Conservation (phyloP, 495 filamentous ascomycete species). For the Penicillium lagena region DNA sequence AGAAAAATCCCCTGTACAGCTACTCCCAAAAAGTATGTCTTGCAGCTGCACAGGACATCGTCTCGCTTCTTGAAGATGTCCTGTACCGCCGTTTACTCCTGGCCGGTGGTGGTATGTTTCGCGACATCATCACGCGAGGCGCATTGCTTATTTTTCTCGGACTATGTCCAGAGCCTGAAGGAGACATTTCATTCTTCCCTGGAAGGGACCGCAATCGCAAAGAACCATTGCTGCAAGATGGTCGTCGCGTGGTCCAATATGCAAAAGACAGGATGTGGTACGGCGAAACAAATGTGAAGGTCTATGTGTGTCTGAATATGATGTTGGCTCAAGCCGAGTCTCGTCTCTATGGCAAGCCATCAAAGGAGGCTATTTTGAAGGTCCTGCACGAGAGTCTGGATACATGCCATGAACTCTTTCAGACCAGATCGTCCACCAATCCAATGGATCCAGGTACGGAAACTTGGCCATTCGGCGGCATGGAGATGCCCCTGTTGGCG, state of each 20-base stretch:
- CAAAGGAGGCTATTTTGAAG: too few relatives aligned
- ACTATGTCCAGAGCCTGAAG: slow-evolving; percentile 22
- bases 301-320: slow-evolving; percentile 40
- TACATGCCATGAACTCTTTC: too few relatives aligned
- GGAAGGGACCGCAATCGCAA: slow-evolving; percentile 20
- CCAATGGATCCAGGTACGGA: too few relatives aligned
- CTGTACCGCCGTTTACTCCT: slow-evolving; percentile 32
- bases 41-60: slow-evolving; percentile 33
- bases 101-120: slow-evolving; percentile 42
- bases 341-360: too few relatives aligned
- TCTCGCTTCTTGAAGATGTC: slow-evolving; percentile 34
- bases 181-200: slow-evolving; percentile 8
- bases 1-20: slow-evolving; percentile 37
- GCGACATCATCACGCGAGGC: slow-evolving; percentile 34
- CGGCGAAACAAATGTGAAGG: slow-evolving; percentile 48
- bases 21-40: slow-evolving; percentile 41
- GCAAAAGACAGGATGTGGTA: slow-evolving; percentile 31
- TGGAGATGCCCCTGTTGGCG: not conserved
- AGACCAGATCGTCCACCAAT: too few relatives aligned
- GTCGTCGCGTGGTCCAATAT: slow-evolving; percentile 24
- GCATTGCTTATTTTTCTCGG: slow-evolving; percentile 29
- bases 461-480: slow-evolving; percentile 16
- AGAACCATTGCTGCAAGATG: slow-evolving; percentile 24
- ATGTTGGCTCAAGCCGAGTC: slow-evolving; percentile 17
- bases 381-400: too few relatives aligned